phyloP scores from a whole-genome alignment of 371 early-diverging fungal species.

The Racocetra persica region DNA sequence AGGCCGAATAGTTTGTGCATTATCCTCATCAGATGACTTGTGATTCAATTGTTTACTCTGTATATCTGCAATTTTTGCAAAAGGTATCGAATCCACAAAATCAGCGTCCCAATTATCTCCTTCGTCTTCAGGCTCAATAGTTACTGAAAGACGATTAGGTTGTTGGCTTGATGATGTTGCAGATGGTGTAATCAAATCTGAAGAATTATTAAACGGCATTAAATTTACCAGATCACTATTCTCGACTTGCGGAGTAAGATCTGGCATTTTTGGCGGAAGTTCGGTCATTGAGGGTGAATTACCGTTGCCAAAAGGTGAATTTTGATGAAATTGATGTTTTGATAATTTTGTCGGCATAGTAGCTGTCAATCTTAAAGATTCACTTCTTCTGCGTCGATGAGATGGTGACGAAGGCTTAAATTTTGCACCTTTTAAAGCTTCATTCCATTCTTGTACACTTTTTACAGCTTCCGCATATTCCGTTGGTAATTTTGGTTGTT shows the following conservation, averaged over 20 bases:
- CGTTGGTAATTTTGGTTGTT: conserved; percentile 6
- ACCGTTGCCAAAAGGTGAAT: background rate
- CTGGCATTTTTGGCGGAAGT: background rate
- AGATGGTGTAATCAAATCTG: conserved; percentile 14
- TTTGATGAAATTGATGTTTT: background rate
- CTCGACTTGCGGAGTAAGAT: background rate
- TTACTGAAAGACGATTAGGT: conserved; percentile 14
- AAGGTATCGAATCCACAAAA: conserved; percentile 50
- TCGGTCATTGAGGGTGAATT: background rate
- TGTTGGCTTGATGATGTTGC: background rate
- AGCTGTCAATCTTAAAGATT: background rate
- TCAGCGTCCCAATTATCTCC: conserved; percentile 58
- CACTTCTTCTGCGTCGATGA: background rate
- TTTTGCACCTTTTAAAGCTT: conserved; percentile 36
- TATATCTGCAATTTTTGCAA: conserved; percentile 48
- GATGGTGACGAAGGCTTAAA: background rate
- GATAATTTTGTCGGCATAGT: conserved; percentile 9
- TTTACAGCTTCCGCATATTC: conserved; percentile 52
- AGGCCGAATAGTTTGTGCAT: conserved; percentile 42
- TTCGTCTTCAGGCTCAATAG: conserved; percentile 48
- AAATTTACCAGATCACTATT: background rate
- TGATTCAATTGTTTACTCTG: conserved; percentile 47
- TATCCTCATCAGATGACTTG: conserved; percentile 42
- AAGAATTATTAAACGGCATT: background rate
- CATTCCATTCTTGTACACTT: conserved; percentile 55